Base-by-base conservation (phyloP, 2,329 filamentous ascomycete genomes). In the Aspergillus glaucus region DNA sequence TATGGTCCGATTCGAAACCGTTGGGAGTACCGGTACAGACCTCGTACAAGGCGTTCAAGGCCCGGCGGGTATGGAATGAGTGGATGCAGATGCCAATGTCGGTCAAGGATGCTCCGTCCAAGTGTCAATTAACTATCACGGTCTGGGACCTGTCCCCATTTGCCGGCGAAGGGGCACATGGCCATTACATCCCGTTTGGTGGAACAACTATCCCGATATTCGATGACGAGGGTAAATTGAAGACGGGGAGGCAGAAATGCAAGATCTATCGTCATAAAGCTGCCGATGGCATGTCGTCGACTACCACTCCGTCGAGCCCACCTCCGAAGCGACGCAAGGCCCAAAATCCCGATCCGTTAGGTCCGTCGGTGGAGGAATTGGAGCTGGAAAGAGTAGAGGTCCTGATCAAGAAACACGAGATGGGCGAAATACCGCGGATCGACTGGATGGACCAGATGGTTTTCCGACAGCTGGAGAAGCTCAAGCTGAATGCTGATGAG, bases 361-460 rank as follows among this genome's bases (percentile, higher is more conserved):
- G 77, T 2, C 66, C 74, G 0, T 72, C 81, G n/a, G 82, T 87
- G 49, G 85, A 85, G 57, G 83, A 94, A 51, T 84, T 88, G 46
- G 93, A 98, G 68, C 79, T 96, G 53, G 90, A 96, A 60, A 79
- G 93, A 15, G 79, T 98, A 57, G 91, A 97, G 63, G 85, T 83
- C 47, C 70, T 97, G 19, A 87, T 98, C 65, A 98, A 98, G 71
- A 95, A 95, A 70, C 93, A 97, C 63, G 94, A 98, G 65, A 94
- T 96, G 86, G 91, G 90, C 15, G 93, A 98, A 65, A 92, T 98
- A 22, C 84, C 88, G 0, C 82, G 90, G 14, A 87, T 95, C 43
- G 88, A 94, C 60, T 98, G 93, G 94, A 79, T 98, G 40, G 93
- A 98, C 66, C 88, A 93, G 62, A 79, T 97, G 59, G 91, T 96